phyloP scores from a whole-genome alignment of 225 moss, liverwort and hornwort genomes.

The Bryoerythrophyllum caledonicum region DNA sequence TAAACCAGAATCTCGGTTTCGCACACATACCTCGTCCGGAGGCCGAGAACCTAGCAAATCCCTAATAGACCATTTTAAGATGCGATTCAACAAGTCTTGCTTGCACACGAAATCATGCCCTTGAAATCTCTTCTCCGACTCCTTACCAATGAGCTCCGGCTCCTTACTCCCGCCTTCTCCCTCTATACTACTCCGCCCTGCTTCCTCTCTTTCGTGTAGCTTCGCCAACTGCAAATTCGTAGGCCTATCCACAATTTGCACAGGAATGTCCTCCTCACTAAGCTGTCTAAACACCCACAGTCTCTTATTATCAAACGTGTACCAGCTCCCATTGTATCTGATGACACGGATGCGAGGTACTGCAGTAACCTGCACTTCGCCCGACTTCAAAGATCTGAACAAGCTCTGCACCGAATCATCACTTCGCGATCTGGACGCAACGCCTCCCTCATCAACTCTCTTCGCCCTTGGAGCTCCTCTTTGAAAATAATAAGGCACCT shows the following conservation, averaged over 20 bases:
- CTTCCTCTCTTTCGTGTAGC: conserved; percentile 22
- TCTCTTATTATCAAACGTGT: conserved; percentile 53
- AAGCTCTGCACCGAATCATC: conserved; percentile 52
- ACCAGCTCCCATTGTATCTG: conserved; percentile 48
- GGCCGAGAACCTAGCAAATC: conserved; percentile 44
- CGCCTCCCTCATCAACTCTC: conserved; percentile 14
- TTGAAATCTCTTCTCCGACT: conserved; percentile 49
- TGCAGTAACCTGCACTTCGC: conserved; percentile 28
- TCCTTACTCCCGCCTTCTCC: conserved; percentile 31
- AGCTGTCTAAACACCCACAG: conserved; percentile 53
- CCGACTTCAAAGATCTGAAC: conserved; percentile 26
- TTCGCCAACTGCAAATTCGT: conserved; percentile 38
- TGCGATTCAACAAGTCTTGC: conserved; percentile 41
- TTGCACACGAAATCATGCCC: conserved; percentile 46
- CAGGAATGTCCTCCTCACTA: conserved; percentile 42
- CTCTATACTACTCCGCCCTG: conserved; percentile 14
- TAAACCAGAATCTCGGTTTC: conserved; percentile 11
- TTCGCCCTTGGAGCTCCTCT: conserved; percentile 44
- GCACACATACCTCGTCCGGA: conserved; percentile 35
- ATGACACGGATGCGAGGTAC: conserved; percentile 54
- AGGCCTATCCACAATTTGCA: conserved; percentile 48
- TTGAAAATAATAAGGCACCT: conserved; percentile 38
- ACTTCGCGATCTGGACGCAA: conserved; percentile 31
- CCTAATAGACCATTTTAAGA: conserved; percentile 43
- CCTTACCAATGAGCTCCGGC: conserved; percentile 43